Percentiles rank a stretch among this genome's conserved stretches.
Evolutionary conservation across 176 grass and related monocot species (phyloP).

Genomic region (Triticum turgidum): DNA sequence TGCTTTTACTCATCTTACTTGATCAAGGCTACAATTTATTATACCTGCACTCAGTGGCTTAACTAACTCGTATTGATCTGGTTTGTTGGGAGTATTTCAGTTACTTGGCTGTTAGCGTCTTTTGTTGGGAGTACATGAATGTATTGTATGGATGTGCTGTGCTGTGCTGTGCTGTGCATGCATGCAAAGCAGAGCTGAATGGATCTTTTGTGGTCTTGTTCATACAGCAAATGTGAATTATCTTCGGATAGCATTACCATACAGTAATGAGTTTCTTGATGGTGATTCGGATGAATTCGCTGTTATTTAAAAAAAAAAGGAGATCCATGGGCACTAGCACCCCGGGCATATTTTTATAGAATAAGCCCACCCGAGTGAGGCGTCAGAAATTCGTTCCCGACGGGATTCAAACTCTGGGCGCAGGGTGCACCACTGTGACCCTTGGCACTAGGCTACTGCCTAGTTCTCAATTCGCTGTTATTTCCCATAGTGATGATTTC

Average conservation of each 20-base stretch:
- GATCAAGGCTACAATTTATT: neutral
- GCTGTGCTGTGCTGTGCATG: neutral
- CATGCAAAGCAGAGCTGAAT: neutral
- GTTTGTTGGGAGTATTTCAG: neutral
- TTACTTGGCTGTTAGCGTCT: neutral
- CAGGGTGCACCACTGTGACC: too few relatives aligned
- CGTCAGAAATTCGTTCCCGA: too few relatives aligned
- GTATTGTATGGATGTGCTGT: neutral
- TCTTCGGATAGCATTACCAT: neutral
- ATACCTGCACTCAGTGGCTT: neutral
- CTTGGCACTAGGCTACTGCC: too few relatives aligned
- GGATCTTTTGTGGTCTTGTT: neutral
- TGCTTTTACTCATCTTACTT: constrained; percentile 21
- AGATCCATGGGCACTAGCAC: too few relatives aligned
- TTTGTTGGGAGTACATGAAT: neutral
- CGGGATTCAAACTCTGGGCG: too few relatives aligned
- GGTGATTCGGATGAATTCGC: neutral
- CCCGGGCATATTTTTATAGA: too few relatives aligned
- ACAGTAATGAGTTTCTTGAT: neutral
- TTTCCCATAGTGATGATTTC: neutral
- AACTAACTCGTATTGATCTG: neutral
- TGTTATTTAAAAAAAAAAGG: neutral
- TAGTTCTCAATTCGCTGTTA: too few relatives aligned
- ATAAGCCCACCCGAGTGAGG: too few relatives aligned
- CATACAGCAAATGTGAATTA: neutral